Base-by-base conservation (phyloP, 352 stramenopile species). In the Pythium volutum region DNA sequence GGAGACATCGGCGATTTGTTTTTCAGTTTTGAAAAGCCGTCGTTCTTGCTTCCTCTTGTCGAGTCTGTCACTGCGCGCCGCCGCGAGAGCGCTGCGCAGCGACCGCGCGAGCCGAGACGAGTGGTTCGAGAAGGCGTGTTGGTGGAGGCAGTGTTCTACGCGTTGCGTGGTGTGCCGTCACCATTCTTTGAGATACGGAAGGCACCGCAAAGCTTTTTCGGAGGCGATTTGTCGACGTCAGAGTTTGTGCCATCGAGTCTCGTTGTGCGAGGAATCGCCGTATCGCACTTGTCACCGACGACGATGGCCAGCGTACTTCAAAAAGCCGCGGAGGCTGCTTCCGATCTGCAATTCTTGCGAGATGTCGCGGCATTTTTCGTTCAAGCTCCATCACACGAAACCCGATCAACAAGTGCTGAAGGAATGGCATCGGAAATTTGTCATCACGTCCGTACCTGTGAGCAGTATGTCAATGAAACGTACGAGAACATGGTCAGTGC, bases 71-170 rank as follows among this genome's bases (percentile, higher is more conserved):
- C 41, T 58, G 25, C 61, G 34, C 50, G 58, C 14, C 2, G 53
- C 45, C 1, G 52, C n/a, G 25, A 5, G 16, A 34, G 42, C 31
- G 11, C 9, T n/a, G 10, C 12, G 26, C 22, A 43, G 26, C 20
- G 18, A 39, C 36, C 54, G 20, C 16, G 36, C 33, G 27, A 54
- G 26, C 55, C 72, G 26, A 27, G 61, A 25, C 54, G 58, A 45
- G 42, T 89, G 8, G 66, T 91, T 2, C 76, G 84, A 31, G 81
- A 91, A 47, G 43, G 68, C 54, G 73, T 73, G 15, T 57, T 79
- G 12, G 76, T 89, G 5, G 60, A 67, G 29, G 73, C 82, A 33
- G 59, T 81, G 0, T 86, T 91, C n/a, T 73, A 87, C 56, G 79
- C 76, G 16, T 56, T 91, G 16, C 57, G 73, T 56, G 81, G 81